These are phyloP conservation scores for Orbilia oligospora DNA, from an alignment of 2,329 filamentous ascomycete species.

Conservation along the genomic window DNA sequence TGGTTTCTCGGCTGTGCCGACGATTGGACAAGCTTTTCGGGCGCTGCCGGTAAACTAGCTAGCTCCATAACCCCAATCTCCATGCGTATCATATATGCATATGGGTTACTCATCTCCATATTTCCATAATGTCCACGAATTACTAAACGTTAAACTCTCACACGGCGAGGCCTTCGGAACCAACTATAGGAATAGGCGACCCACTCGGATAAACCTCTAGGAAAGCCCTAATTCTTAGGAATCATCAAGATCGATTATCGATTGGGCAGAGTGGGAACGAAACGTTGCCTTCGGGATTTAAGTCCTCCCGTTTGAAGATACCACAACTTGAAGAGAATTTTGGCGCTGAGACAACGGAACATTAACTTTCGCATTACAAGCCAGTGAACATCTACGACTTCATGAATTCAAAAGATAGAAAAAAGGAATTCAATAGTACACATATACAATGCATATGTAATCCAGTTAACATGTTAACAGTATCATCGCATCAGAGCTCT, in stretches of 20 bases:
- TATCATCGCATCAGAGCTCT: too few relatives aligned
- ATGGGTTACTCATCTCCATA: not conserved
- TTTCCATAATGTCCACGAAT: not conserved
- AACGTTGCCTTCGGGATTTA: not conserved
- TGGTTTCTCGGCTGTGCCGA: constrained; percentile 4
- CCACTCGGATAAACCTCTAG: not conserved
- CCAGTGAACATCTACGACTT: too few relatives aligned
- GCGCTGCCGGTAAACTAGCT: not conserved
- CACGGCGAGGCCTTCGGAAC: not conserved
- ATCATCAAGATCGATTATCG: not conserved
- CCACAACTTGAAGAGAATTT: too few relatives aligned
- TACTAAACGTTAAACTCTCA: not conserved
- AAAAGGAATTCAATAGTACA: too few relatives aligned
- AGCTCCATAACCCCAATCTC: not conserved
- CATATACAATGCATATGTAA: too few relatives aligned
- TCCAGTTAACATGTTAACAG: too few relatives aligned
- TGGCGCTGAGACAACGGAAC: too few relatives aligned
- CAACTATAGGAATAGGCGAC: not conserved
- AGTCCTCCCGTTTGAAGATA: not conserved
- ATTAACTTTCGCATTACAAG: too few relatives aligned
- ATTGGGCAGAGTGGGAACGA: not conserved
- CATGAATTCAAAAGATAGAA: too few relatives aligned
- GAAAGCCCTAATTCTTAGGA: not conserved
- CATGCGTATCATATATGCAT: too few relatives aligned
- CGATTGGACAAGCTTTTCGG: not conserved